Conservation (phyloP, 2,329 filamentous ascomycete genomes). For the Diaporthe aspalathi region DNA sequence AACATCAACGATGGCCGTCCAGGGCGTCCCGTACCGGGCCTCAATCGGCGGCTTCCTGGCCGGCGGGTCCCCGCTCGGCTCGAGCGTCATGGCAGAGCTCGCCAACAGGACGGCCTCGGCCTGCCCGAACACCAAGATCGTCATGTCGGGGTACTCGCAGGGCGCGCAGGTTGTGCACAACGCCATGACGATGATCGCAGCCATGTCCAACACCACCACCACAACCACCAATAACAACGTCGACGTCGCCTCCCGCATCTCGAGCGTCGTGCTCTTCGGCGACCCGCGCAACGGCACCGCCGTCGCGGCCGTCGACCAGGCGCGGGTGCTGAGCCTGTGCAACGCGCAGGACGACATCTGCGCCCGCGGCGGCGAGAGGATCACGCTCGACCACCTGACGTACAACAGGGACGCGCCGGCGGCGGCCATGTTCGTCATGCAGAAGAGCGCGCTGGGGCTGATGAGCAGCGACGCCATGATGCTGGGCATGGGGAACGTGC, state of each 20-base stretch:
- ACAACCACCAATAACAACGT: neutral
- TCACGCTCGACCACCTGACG: conserved; percentile 45
- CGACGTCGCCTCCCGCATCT: conserved; percentile 16
- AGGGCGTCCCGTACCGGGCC: conserved; percentile 46
- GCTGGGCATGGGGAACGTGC: conserved; percentile 42
- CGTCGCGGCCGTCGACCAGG: conserved; percentile 28
- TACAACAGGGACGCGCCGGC: conserved; percentile 42
- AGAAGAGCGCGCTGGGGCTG: conserved; percentile 43
- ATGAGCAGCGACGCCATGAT: conserved; percentile 43
- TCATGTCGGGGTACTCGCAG: conserved; percentile 51
- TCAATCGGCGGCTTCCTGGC: conserved; percentile 41
- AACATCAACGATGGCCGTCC: conserved; percentile 41
- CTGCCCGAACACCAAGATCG: conserved; percentile 53
- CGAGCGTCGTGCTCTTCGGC: conserved; percentile 34
- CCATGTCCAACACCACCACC: conserved; percentile 12
- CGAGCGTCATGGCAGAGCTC: conserved; percentile 43
- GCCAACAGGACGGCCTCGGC: conserved; percentile 30
- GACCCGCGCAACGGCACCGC: conserved; percentile 40
- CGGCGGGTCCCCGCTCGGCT: conserved; percentile 40
- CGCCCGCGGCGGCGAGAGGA: conserved; percentile 40
- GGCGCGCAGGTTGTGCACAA: conserved; percentile 44
- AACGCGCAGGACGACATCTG: conserved; percentile 39
- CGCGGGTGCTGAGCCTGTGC: conserved; percentile 30
- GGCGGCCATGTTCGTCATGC: conserved; percentile 46
- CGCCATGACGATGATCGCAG: conserved; percentile 35